Conservation (phyloP, 2,329 filamentous ascomycete species). For the Microdochium trichocladiopsis region DNA sequence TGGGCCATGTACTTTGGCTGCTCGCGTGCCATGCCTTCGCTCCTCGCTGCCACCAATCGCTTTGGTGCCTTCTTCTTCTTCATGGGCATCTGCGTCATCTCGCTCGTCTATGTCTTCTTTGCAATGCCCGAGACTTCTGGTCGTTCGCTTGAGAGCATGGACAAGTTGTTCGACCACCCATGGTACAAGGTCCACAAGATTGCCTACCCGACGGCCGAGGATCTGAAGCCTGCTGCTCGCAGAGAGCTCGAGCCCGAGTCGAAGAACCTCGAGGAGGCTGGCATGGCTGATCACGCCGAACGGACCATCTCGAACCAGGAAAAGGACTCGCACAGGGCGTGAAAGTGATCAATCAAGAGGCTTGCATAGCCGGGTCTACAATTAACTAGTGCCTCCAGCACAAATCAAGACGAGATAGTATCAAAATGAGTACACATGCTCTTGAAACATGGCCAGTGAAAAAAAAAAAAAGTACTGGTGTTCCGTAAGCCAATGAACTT, state of each 20-base stretch:
- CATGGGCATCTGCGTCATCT: slow-evolving; percentile 15
- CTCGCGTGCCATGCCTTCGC: slow-evolving; percentile 23
- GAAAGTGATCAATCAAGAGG: too few relatives aligned
- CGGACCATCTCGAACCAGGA: not conserved
- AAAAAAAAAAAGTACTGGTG: too few relatives aligned
- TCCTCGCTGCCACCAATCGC: slow-evolving; percentile 20
- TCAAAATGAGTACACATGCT: too few relatives aligned
- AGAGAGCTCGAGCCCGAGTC: not conserved
- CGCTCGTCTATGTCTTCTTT: slow-evolving; percentile 22
- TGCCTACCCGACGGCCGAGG: slow-evolving; percentile 18
- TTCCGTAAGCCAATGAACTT: too few relatives aligned
- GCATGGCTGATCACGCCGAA: not conserved
- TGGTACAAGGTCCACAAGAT: slow-evolving; percentile 21
- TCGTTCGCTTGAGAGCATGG: slow-evolving; percentile 20
- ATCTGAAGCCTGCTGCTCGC: slow-evolving; percentile 4
- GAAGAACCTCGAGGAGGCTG: not conserved
- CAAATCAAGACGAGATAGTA: too few relatives aligned
- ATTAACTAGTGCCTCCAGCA: too few relatives aligned
- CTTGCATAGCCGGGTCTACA: too few relatives aligned
- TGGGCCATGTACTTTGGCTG: slow-evolving; percentile 27
- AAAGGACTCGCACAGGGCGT: too few relatives aligned
- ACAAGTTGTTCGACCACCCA: slow-evolving; percentile 16
- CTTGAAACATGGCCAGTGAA: too few relatives aligned
- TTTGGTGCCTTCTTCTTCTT: slow-evolving; percentile 24
- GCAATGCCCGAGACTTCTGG: slow-evolving; percentile 23